phyloP scores from a whole-genome alignment of 2,329 filamentous ascomycete species.

The Purpureocillium lavendulum region DNA sequence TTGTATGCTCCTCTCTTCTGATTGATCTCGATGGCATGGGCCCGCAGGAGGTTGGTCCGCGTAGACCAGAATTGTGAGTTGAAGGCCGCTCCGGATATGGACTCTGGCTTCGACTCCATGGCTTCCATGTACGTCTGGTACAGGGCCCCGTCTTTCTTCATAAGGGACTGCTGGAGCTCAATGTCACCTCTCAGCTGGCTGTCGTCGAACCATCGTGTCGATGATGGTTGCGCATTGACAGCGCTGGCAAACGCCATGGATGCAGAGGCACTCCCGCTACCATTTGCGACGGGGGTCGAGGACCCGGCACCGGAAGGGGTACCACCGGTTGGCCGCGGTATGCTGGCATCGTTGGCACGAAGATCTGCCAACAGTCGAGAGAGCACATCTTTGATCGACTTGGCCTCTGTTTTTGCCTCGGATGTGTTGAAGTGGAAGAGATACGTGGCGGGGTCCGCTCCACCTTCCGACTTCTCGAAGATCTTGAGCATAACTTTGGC shows the following conservation, averaged over 20 bases:
- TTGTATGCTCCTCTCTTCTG: conserved; percentile 91
- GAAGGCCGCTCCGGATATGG: conserved; percentile 72
- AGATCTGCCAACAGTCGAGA: conserved; percentile 66
- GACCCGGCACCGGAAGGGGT: conserved; percentile 14
- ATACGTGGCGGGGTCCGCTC: conserved; percentile 58
- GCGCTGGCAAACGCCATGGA: conserved; percentile 74
- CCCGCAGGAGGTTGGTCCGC: conserved; percentile 73
- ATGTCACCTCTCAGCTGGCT: conserved; percentile 67
- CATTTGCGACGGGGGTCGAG: conserved; percentile 17
- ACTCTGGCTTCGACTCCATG: conserved; percentile 72
- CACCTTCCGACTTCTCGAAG: conserved; percentile 59
- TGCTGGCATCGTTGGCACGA: conserved; percentile 46
- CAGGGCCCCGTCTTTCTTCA: conserved; percentile 69
- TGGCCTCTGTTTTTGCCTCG: conserved; percentile 74
- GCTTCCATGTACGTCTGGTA: conserved; percentile 84
- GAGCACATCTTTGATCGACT: conserved; percentile 73
- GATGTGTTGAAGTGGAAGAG: conserved; percentile 84
- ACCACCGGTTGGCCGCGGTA: conserved; percentile 37
- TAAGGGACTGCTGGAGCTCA: conserved; percentile 76
- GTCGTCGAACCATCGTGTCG: conserved; percentile 72
- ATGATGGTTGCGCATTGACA: conserved; percentile 44
- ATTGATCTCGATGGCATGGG: conserved; percentile 79
- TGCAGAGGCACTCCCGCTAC: conserved; percentile 44
- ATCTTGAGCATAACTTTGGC: conserved; percentile 93
- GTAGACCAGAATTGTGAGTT: conserved; percentile 93